Conservation (phyloP, 169 alveolate species). For the Babesia bovis region DNA sequence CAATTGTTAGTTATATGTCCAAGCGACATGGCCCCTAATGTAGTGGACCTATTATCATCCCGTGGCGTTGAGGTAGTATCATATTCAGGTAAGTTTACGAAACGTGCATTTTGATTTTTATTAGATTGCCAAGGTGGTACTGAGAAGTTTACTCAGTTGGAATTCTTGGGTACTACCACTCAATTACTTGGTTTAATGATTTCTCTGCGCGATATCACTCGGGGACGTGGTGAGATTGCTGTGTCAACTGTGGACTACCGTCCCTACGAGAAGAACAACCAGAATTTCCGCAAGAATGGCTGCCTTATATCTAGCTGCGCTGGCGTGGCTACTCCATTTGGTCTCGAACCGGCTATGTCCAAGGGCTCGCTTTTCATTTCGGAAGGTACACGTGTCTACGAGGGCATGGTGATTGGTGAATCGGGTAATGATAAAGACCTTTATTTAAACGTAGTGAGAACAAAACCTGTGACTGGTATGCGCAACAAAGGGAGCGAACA, state of each 20-base stretch:
- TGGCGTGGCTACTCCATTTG: conserved; percentile 86
- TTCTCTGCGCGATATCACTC: conserved; percentile 74
- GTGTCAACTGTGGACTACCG: conserved; percentile 81
- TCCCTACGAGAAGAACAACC: conserved; percentile 63
- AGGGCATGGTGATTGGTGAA: conserved; percentile 89
- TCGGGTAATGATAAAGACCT: conserved; percentile 77
- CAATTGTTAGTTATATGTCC: conserved; percentile 62
- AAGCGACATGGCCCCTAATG: conserved; percentile 72
- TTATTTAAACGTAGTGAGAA: conserved; percentile 81
- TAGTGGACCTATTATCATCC: conserved; percentile 81
- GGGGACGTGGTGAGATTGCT: conserved; percentile 84
- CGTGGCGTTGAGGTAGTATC: conserved; percentile 71
- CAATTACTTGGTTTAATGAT: conserved; percentile 80
- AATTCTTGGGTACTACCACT: conserved; percentile 64
- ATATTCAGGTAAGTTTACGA: conserved; percentile 44
- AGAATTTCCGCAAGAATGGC: conserved; percentile 78
- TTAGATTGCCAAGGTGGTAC: conserved; percentile 51
- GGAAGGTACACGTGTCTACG: conserved; percentile 82
- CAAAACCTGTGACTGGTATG: conserved; percentile 83
- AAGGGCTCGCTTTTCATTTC: conserved; percentile 83
- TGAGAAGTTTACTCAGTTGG: conserved; percentile 37
- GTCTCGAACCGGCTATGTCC: conserved; percentile 83
- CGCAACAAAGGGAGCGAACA: conserved; percentile 84
- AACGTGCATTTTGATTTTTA: neutral
- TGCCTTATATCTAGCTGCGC: conserved; percentile 80